Evolutionary conservation across 73 alveolate species (phyloP).

Genomic region (Paramecium caudatum): DNA sequence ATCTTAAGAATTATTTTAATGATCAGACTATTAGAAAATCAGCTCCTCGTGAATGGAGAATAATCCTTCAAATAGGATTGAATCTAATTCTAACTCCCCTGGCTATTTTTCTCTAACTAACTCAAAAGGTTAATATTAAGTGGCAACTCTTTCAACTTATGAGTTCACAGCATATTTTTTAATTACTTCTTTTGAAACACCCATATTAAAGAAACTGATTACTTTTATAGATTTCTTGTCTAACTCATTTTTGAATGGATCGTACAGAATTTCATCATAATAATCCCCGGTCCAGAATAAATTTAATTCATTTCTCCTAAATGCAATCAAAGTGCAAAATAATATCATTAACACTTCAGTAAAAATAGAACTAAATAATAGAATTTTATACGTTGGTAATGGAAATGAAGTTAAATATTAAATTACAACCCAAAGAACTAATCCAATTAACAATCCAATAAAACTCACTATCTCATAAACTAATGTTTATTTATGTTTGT

Average conservation of each 20-base stretch:
- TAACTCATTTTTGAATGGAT: conserved; percentile 49
- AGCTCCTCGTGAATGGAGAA: background rate
- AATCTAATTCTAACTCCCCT: conserved; percentile 14
- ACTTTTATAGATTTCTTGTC: conserved; percentile 26
- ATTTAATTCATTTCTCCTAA: conserved; percentile 60
- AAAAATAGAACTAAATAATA: conserved; percentile 24
- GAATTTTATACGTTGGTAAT: conserved; percentile 29
- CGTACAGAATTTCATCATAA: conserved; percentile 34
- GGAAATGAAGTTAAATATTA: conserved; percentile 58
- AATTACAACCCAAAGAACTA: conserved; percentile 45
- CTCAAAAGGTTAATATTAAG: background rate
- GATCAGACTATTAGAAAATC: too few relatives aligned
- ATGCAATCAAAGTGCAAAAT: background rate
- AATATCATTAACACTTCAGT: conserved; percentile 30
- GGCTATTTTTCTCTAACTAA: background rate
- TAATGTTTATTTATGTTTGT: conserved; percentile 17
- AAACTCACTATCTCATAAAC: conserved; percentile 46
- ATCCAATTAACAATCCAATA: conserved; percentile 36
- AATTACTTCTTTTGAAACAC: background rate
- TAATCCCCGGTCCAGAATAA: conserved; percentile 52
- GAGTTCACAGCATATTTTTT: background rate
- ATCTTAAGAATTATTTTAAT: too few relatives aligned
- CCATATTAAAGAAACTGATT: background rate
- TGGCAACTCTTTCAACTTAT: background rate
- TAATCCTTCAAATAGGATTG: conserved; percentile 50